Base-by-base conservation (phyloP, 495 filamentous ascomycete genomes). In the Neurospora sp. region DNA sequence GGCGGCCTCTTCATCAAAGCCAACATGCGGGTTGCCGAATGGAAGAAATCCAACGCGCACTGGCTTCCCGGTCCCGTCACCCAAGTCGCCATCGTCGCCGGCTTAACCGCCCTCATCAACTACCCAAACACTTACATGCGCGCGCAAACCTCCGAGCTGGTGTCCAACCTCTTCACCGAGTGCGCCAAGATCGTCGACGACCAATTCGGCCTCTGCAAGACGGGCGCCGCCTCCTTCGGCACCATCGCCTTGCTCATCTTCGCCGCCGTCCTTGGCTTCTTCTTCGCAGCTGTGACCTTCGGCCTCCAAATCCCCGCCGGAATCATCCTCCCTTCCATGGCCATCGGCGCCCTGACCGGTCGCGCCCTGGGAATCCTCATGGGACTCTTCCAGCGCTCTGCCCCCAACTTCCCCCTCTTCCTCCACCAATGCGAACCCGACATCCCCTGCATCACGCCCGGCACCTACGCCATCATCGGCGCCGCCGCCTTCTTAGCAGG, bases 321-420 rank as follows among this genome's bases (percentile, higher is more conserved):
- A 69, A 97, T 99, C 75, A 96, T 99, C 71, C 88, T 99, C 18
- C 96, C 96, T 0, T 97, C 94, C n/a, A 95, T 98, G 89, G 94
- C 96, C 71, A 94, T 99, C 74, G 96, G 96, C 62, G 94, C 94
- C 7, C 88, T 98, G 5, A 92, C 92, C 73, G 96, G 96, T n/a
- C 92, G 96, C 39, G 94, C 94, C 37, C 83, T 97, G 20, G 96
- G 96, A 18, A 93, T 97, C 69, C 85, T 93, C 48, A 89, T 98
- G 79, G 92, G 97, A 80, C 91, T 95, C 72, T 94, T 93, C 92
- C 94, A 98, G 77, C 87, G 86, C 73, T 87, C 89, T 69, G 89
- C 93, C 81, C 94, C 96, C 0, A 83, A 85, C 8, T 91, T 91
- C 76, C 88, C 97, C 77, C 79, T 91, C 27, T 99, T 99, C 80